Percentiles rank a stretch among this genome's conserved stretches.
Conservation (phyloP, 2,329 filamentous ascomycete species). For the Claviceps citrina region DNA sequence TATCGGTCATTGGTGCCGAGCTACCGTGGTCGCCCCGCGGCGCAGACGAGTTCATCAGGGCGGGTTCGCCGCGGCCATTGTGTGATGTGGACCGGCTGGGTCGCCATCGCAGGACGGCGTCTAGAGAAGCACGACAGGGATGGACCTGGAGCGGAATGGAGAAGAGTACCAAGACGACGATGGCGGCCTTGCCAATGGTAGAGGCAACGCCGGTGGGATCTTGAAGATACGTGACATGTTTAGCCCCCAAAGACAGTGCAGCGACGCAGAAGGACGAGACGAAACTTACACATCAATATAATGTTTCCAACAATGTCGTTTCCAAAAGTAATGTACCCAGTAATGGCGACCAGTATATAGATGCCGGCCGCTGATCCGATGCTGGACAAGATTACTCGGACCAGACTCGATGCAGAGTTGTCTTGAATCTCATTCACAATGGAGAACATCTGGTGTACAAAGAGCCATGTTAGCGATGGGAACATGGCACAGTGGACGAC, state of each 20-base stretch:
- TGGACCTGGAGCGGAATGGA: slow-evolving; percentile 92
- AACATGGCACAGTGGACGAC: not conserved
- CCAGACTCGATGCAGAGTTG: slow-evolving; percentile 59
- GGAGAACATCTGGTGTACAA: slow-evolving; percentile 68
- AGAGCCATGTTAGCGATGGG: slow-evolving; percentile 12
- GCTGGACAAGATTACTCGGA: slow-evolving; percentile 63
- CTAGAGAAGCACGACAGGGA: slow-evolving; percentile 85
- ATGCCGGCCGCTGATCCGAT: slow-evolving; percentile 78
- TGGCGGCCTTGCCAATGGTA: slow-evolving; percentile 86
- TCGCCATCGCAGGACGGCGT: slow-evolving; percentile 88
- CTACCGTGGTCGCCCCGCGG: slow-evolving; percentile 36
- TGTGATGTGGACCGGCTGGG: slow-evolving; percentile 35
- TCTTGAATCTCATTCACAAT: slow-evolving; percentile 89
- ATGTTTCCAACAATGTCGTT: slow-evolving; percentile 85
- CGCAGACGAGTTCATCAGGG: slow-evolving; percentile 24
- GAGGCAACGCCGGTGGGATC: slow-evolving; percentile 45
- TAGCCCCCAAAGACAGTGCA: no score
- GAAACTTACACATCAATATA: slow-evolving; percentile 65
- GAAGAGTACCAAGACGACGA: slow-evolving; percentile 91
- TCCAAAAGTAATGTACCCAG: slow-evolving; percentile 90
- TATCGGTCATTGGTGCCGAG: slow-evolving; percentile 58
- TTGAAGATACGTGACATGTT: slow-evolving; percentile 15
- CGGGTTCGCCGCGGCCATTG: slow-evolving; percentile 24
- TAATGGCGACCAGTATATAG: slow-evolving; percentile 84
- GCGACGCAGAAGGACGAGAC: no score